Evolutionary conservation across 495 filamentous ascomycete genomes (phyloP).

Genomic region (Pseudomonodictys pantanalensis): DNA sequence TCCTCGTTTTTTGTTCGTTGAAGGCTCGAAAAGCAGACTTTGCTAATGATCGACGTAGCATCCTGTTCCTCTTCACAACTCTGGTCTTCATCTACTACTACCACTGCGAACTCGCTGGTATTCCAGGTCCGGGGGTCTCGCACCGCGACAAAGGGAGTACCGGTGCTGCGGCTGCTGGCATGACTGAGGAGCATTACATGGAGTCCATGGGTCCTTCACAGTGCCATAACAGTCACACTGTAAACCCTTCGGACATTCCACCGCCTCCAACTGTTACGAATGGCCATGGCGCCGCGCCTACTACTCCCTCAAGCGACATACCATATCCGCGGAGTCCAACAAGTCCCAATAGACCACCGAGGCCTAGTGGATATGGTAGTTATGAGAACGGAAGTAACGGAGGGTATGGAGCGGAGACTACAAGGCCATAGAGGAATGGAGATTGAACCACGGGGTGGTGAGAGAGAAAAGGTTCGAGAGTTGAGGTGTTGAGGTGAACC

Average conservation of each 20-base stretch:
- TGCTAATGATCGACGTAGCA: background rate
- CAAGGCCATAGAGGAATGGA: background rate
- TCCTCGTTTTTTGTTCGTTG: background rate
- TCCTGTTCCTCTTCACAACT: constrained; percentile 28
- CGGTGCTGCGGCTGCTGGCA: background rate
- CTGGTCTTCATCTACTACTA: constrained; percentile 30
- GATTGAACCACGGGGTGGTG: background rate
- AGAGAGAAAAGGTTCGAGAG: too few species aligned
- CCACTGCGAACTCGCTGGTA: constrained; percentile 15
- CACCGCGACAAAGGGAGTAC: background rate
- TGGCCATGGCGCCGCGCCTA: background rate
- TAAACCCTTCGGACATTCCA: background rate
- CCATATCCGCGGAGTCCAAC: background rate
- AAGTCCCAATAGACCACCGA: background rate
- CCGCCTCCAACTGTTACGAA: background rate
- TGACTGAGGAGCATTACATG: background rate
- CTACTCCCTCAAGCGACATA: too few species aligned
- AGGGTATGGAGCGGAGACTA: background rate
- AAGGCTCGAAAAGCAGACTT: background rate
- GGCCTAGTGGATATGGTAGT: constrained; percentile 1
- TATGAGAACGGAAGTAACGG: constrained; percentile 8
- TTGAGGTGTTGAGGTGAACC: too few species aligned
- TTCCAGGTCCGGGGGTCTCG: constrained; percentile 1
- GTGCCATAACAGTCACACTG: background rate
- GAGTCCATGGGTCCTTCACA: background rate